Percentiles rank a stretch among this genome's conserved stretches.
phyloP scores from a whole-genome alignment of 495 filamentous ascomycete genomes.

The Penicillium desertorum region DNA sequence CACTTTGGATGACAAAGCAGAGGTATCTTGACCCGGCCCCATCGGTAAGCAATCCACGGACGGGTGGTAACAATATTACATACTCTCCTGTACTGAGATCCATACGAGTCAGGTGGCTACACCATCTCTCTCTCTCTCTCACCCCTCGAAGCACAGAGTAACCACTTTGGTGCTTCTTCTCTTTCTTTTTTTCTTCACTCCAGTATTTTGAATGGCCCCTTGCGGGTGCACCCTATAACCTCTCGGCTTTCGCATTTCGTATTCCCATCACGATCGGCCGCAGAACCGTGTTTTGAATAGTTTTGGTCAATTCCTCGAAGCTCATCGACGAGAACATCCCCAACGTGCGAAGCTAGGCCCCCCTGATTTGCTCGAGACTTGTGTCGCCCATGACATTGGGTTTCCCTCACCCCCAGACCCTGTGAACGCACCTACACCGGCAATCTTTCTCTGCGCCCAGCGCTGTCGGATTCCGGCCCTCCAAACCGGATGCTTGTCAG shows the following conservation, averaged over 20 bases:
- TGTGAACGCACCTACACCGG: conserved; percentile 8
- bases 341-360: not conserved
- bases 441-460: conserved; percentile 18
- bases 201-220: conserved; percentile 9
- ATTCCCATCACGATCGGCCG: conserved; percentile 5
- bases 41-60: conserved; percentile 3
- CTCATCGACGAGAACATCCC: not conserved
- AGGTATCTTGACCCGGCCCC: not conserved
- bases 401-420: not conserved
- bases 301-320: not conserved
- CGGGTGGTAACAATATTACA: conserved; percentile 9
- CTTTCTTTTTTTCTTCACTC: conserved; percentile 1
- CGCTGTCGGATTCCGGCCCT: conserved; percentile 27
- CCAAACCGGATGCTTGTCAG: conserved; percentile 35
- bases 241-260: conserved; percentile 1
- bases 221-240: conserved; percentile 9
- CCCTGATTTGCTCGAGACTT: not conserved
- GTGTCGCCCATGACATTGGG: conserved; percentile 13
- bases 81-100: conserved; percentile 4
- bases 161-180: conserved; percentile 7
- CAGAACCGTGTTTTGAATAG: conserved; percentile 3
- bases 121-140: conserved; percentile 12
- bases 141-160: conserved; percentile 5
- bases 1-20: conserved; percentile 9
- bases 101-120: conserved; percentile 8